Evolutionary conservation across 2,329 filamentous ascomycete genomes (phyloP), one percentile per base, ranked within the genome.

Genomic region (Penicillium sp.): DNA sequence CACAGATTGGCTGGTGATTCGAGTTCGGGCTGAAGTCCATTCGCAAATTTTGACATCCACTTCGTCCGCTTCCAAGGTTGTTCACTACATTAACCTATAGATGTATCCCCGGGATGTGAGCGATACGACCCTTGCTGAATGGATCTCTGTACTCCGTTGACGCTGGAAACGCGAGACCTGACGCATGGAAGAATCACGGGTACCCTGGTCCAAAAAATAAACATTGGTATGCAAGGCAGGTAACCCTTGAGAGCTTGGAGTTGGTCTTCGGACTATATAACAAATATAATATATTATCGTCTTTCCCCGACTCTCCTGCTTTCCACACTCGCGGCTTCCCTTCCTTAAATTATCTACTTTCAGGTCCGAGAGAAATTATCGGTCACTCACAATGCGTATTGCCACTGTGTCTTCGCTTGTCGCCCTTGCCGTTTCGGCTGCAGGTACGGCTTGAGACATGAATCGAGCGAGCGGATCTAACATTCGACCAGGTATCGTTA

Each of bases 301-400:
- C 33, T 31, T 13, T 28, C 31, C 25, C 41, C 51, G 24, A 42
- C 35, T 27, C 41, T 53, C 39, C 36, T 27, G 46, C 43, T 50
- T 45, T 46, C 30, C 40, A 50, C 27, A 39, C 40, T 41, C 39
- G n/a, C 33, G 38, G 22, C 30, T 44, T 50, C 18, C 16, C 27
- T 33, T 30, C 35, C 20, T n/a, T 25, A 9, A 9, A 28, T 14
- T 41, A 33, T 44, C 10, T 13, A 38, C 18, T 13, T 10, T 5
- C 8, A 13, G 18, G 9, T 22, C 18, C 5, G 13, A 18, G 33
- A 36, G 33, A 4, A 3, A 20, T 22, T 9, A 24, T 35, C 38
- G 33, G 43, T 54, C 63, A 63, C 33, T 53, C 63, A 63, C 35
- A 45, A 72, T 72, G 69, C 65, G 62, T 44, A 48, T 61, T 46